Conservation (phyloP, 352 stramenopile genomes). For the Lagenidium giganteum region DNA sequence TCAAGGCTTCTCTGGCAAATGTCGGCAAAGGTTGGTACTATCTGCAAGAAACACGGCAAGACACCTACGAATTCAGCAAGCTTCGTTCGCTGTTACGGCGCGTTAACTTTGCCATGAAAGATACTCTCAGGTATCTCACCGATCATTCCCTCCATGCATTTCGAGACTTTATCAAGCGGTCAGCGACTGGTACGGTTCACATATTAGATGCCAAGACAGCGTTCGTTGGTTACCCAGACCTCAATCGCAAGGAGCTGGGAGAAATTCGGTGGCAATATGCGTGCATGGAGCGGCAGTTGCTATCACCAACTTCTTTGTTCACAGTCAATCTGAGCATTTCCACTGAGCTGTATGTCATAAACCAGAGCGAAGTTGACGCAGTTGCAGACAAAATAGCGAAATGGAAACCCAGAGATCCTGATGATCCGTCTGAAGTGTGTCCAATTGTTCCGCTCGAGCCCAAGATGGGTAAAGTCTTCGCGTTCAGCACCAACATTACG, state of each 20-base stretch:
- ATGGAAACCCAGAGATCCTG: conserved; percentile 46
- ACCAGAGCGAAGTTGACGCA: conserved; percentile 51
- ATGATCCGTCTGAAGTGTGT: conserved; percentile 44
- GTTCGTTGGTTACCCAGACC: conserved; percentile 47
- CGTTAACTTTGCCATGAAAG: conserved; percentile 70
- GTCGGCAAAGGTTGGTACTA: conserved; percentile 75
- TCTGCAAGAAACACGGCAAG: conserved; percentile 57
- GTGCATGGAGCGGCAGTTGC: conserved; percentile 45
- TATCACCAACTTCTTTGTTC: conserved; percentile 43
- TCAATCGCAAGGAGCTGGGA: conserved; percentile 39
- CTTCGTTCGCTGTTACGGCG: conserved; percentile 47
- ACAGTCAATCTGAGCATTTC: conserved; percentile 49
- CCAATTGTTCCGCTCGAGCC: conserved; percentile 29
- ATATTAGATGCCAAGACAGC: conserved; percentile 52
- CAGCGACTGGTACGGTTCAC: conserved; percentile 38
- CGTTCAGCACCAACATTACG: conserved; percentile 43
- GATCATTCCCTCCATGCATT: conserved; percentile 54
- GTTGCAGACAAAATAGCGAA: conserved; percentile 26
- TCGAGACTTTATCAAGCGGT: conserved; percentile 44
- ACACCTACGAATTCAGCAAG: conserved; percentile 79
- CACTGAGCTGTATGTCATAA: conserved; percentile 51
- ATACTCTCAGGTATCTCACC: conserved; percentile 53
- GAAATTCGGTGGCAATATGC: conserved; percentile 64
- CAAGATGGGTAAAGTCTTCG: conserved; percentile 35
- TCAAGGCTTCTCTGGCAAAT: conserved; percentile 47